Conservation (phyloP, 768 basidiomycete species). For the Clavulina sp. region DNA sequence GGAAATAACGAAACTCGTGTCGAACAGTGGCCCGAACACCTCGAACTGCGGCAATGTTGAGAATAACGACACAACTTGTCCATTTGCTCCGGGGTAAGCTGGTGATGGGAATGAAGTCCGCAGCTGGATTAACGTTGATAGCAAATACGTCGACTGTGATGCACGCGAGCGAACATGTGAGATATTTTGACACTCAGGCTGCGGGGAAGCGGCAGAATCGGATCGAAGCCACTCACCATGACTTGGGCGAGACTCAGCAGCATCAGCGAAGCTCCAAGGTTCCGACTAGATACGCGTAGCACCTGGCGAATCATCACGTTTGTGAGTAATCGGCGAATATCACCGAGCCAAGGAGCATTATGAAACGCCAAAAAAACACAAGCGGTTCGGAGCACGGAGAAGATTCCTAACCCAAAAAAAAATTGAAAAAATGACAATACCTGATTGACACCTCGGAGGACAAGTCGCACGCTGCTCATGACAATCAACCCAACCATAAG, state of each 20-base stretch:
- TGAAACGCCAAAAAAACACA: too few relatives aligned
- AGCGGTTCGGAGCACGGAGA: too few relatives aligned
- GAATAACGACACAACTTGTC: not conserved
- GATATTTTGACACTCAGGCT: not conserved
- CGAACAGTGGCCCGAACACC: not conserved
- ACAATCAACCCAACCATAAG: conserved; percentile 62
- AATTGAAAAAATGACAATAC: conserved; percentile 22
- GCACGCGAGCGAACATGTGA: not conserved
- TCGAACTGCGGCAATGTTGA: not conserved
- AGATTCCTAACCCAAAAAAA: too few relatives aligned
- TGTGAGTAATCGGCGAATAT: not conserved
- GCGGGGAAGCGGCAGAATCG: not conserved
- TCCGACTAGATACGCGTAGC: conserved; percentile 47
- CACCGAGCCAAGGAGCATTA: not conserved
- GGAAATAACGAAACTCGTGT: not conserved
- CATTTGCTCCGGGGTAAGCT: conserved; percentile 10
- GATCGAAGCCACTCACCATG: conserved; percentile 36
- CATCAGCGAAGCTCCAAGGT: conserved; percentile 58
- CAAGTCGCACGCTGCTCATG: conserved; percentile 48
- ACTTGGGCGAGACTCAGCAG: conserved; percentile 62
- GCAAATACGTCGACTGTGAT: conserved; percentile 61
- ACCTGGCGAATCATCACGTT: conserved; percentile 21
- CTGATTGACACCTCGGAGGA: conserved; percentile 48
- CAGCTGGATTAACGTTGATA: conserved; percentile 68
- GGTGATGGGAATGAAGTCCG: conserved; percentile 65